Conservation (phyloP, 1,139 yeast species). For the Ogataea hybrid region DNA sequence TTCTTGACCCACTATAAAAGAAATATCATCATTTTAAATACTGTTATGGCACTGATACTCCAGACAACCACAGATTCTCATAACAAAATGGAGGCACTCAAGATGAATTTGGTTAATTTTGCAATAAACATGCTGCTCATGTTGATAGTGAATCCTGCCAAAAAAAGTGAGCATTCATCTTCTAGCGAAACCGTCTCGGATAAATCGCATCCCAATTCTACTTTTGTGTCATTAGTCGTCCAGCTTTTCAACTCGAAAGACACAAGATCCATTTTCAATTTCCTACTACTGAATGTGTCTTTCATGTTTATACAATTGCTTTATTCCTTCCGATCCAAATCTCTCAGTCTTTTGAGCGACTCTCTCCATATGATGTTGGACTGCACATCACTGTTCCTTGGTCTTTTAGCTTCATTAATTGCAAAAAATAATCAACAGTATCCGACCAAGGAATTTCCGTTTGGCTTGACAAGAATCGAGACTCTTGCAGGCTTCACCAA, state of each 20-base stretch:
- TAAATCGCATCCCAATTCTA: slow-evolving; percentile 6
- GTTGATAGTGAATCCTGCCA: slow-evolving; percentile 13
- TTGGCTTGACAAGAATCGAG: slow-evolving; percentile 82
- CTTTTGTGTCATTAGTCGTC: slow-evolving; percentile 25
- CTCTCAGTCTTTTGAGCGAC: slow-evolving; percentile 87
- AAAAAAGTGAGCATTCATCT: neutral
- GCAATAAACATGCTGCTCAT: slow-evolving; percentile 13
- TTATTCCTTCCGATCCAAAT: slow-evolving; percentile 89
- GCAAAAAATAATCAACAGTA: slow-evolving; percentile 37
- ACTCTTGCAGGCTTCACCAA: slow-evolving; percentile 94
- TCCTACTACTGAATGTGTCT: slow-evolving; percentile 76
- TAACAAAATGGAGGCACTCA: slow-evolving; percentile 7
- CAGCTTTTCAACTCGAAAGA: slow-evolving; percentile 63
- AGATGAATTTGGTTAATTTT: slow-evolving; percentile 14
- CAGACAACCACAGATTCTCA: slow-evolving; percentile 19
- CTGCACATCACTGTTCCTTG: slow-evolving; percentile 85
- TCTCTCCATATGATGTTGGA: slow-evolving; percentile 96
- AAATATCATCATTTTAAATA: slow-evolving; percentile 26
- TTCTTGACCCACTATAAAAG: slow-evolving; percentile 23
- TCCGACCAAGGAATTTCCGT: slow-evolving; percentile 74
- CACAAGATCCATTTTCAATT: slow-evolving; percentile 86
- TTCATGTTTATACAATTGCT: slow-evolving; percentile 93
- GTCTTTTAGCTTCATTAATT: slow-evolving; percentile 77
- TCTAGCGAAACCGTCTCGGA: slow-evolving; percentile 1
- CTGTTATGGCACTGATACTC: slow-evolving; percentile 22